Conservation (phyloP, 2,329 filamentous ascomycete genomes). For the Tolypocladium inflatum region DNA sequence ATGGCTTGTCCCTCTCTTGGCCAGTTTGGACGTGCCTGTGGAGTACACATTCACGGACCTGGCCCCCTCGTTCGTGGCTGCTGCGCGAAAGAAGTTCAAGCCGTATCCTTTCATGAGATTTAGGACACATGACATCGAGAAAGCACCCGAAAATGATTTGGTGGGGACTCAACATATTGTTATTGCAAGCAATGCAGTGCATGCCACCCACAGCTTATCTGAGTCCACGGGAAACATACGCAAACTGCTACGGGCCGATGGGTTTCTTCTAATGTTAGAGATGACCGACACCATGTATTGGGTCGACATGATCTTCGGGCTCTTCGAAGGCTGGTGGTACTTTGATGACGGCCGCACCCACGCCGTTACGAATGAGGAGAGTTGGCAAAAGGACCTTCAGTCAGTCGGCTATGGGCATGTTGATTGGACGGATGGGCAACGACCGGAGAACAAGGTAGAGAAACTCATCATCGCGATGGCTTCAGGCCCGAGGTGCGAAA, state of each 20-base stretch:
- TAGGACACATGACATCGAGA: slow-evolving; percentile 7
- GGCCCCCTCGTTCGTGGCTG: slow-evolving; percentile 9
- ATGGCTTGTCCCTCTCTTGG: slow-evolving; percentile 16
- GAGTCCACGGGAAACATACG: slow-evolving; percentile 8
- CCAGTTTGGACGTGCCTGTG: slow-evolving; percentile 18
- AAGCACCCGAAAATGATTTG: slow-evolving; percentile 6
- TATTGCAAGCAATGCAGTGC: slow-evolving; percentile 24
- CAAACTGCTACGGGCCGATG: slow-evolving; percentile 6
- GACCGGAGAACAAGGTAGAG: slow-evolving; percentile 1
- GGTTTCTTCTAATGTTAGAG: slow-evolving; percentile 5
- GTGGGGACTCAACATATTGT: slow-evolving; percentile 17
- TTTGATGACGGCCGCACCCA: slow-evolving; percentile 5
- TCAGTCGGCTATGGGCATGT: slow-evolving; percentile 6
- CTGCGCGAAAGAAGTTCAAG: slow-evolving; percentile 3
- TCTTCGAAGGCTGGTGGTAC: slow-evolving; percentile 25
- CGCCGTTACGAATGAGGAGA: background rate
- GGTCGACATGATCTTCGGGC: slow-evolving; percentile 21
- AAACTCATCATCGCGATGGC: slow-evolving; percentile 4
- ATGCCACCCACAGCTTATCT: slow-evolving; percentile 18
- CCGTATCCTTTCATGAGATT: slow-evolving; percentile 7
- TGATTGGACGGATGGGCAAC: slow-evolving; percentile 6
- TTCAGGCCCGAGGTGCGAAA: background rate
- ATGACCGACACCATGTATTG: slow-evolving; percentile 7
- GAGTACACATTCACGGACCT: slow-evolving; percentile 32
- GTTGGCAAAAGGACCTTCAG: background rate